These are phyloP conservation scores for Cercospora zeae-maydis DNA, from an alignment of 2,329 filamentous ascomycete species.

Conservation along the genomic window DNA sequence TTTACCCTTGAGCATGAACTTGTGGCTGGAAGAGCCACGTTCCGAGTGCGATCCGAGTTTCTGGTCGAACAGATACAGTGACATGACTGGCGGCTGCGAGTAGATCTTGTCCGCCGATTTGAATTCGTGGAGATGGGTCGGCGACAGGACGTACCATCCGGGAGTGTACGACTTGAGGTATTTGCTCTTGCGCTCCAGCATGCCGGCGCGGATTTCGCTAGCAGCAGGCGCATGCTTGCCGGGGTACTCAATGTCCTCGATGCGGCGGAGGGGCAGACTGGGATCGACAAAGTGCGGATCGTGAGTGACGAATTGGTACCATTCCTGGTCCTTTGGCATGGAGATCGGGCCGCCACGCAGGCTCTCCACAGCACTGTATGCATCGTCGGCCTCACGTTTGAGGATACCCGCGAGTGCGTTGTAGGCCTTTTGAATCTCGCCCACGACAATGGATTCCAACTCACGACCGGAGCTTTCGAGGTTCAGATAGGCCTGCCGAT, in stretches of 20 bases:
- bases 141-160: slow-evolving; percentile 94
- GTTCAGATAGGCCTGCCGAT: slow-evolving; percentile 79
- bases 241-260: slow-evolving; percentile 84
- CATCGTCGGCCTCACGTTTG: slow-evolving; percentile 83
- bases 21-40: slow-evolving; percentile 80
- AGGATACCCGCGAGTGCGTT: slow-evolving; percentile 89
- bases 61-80: slow-evolving; percentile 88
- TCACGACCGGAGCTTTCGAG: slow-evolving; percentile 91
- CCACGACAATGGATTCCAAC: slow-evolving; percentile 91
- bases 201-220: slow-evolving; percentile 80
- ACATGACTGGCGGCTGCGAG: slow-evolving; percentile 88
- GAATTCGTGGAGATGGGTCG: slow-evolving; percentile 97
- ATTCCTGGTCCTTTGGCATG: slow-evolving; percentile 94
- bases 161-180: slow-evolving; percentile 96
- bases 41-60: slow-evolving; percentile 90
- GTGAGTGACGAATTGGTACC: slow-evolving; percentile 73
- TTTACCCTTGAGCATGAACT: slow-evolving; percentile 95
- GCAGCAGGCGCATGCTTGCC: slow-evolving; percentile 81
- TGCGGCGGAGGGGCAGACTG: slow-evolving; percentile 68
- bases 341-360: slow-evolving; percentile 79
- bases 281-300: slow-evolving; percentile 88
- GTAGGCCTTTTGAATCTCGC: slow-evolving; percentile 97
- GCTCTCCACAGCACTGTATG: slow-evolving; percentile 72
- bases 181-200: slow-evolving; percentile 96
- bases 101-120: slow-evolving; percentile 90